phyloP scores from a whole-genome alignment of 2,329 filamentous ascomycete genomes.

The Botrytis elliptica region DNA sequence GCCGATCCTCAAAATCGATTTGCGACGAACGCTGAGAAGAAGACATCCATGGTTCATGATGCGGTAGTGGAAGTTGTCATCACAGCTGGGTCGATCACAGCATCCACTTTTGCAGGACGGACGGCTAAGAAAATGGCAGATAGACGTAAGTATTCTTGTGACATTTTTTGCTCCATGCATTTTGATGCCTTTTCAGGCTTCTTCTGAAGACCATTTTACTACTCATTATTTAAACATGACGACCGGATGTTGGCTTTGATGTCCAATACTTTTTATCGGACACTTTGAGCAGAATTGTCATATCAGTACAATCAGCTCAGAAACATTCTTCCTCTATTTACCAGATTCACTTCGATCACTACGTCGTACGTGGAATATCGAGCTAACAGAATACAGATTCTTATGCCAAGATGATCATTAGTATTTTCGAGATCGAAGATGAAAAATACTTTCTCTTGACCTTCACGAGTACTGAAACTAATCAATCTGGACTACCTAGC shows the following conservation, averaged over 20 bases:
- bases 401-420: slow-evolving; percentile 73
- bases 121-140: slow-evolving; percentile 3
- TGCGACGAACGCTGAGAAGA: slow-evolving; percentile 25
- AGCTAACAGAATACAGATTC: slow-evolving; percentile 42
- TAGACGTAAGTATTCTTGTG: slow-evolving; percentile 7
- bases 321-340: neutral
- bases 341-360: neutral
- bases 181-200: neutral
- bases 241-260: neutral
- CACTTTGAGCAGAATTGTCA: neutral
- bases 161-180: neutral
- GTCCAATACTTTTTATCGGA: neutral
- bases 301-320: neutral
- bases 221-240: neutral
- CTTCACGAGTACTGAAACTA: slow-evolving; percentile 61
- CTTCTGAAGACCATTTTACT: neutral
- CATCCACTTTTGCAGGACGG: slow-evolving; percentile 21
- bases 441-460: slow-evolving; percentile 71
- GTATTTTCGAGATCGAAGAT: slow-evolving; percentile 68
- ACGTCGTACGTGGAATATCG: too few relatives aligned
- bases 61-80: slow-evolving; percentile 68
- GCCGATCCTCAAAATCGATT: slow-evolving; percentile 25
- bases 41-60: slow-evolving; percentile 51
- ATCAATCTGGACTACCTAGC: slow-evolving; percentile 35
- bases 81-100: slow-evolving; percentile 40